phyloP scores from a whole-genome alignment of 129 eudicot genomes.

The Escallonia rubra region DNA sequence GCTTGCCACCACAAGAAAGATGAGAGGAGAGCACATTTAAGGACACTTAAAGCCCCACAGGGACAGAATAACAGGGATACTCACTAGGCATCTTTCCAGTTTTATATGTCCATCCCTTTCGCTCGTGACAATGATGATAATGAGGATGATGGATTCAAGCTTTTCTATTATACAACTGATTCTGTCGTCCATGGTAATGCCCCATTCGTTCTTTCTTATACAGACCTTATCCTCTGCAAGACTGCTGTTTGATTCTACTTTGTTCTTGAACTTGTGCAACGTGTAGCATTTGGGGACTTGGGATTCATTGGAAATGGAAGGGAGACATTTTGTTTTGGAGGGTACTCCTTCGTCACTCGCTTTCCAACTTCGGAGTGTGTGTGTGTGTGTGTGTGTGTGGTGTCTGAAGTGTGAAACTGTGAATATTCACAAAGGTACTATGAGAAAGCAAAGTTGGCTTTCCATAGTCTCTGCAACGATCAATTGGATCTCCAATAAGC shows the following conservation, averaged over 20 bases:
- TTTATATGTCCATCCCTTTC: slow-evolving; percentile 5
- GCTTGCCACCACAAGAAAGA: background rate
- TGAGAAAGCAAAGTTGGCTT: background rate
- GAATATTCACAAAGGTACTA: too few relatives aligned
- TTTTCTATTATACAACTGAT: background rate
- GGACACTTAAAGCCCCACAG: too few relatives aligned
- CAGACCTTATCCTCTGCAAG: slow-evolving; percentile 21
- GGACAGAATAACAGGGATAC: too few relatives aligned
- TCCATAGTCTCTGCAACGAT: slow-evolving; percentile 12
- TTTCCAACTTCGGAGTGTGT: background rate
- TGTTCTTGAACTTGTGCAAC: slow-evolving; percentile 17
- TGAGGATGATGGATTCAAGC: background rate
- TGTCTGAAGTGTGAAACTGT: too few relatives aligned
- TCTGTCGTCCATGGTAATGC: slow-evolving; percentile 8
- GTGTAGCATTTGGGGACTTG: slow-evolving; percentile 10
- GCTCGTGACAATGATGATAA: background rate
- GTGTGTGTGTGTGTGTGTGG: too few relatives aligned
- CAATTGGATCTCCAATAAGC: background rate
- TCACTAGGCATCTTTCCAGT: background rate
- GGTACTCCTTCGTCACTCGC: slow-evolving; percentile 9
- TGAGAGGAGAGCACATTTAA: background rate
- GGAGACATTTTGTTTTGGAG: slow-evolving; percentile 22
- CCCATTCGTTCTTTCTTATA: background rate
- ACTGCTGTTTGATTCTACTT: slow-evolving; percentile 15
- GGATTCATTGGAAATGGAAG: slow-evolving; percentile 1